A percentile compares a stretch with the other conserved stretches of the same genome.
phyloP scores from a whole-genome alignment of 2,329 filamentous ascomycete genomes.

The Xylaria hypoxylon region DNA sequence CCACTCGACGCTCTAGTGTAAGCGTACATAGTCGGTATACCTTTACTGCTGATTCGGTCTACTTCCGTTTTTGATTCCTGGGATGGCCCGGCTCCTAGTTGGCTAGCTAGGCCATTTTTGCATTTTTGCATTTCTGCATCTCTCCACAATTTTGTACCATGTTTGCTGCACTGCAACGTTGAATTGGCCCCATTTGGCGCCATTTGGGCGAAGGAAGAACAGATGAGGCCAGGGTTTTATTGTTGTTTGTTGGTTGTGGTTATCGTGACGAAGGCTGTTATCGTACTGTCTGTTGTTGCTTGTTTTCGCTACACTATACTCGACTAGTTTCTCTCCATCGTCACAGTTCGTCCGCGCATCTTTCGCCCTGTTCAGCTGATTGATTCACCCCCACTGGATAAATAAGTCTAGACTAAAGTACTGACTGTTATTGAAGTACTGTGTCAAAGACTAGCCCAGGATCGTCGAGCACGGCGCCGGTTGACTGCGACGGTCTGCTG shows the following conservation, averaged over 20 bases:
- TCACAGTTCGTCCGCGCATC: constrained; percentile 22
- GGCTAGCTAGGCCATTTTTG: constrained; percentile 26
- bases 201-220: constrained; percentile 17
- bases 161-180: constrained; percentile 34
- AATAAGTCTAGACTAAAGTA: constrained; percentile 13
- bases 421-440: neutral
- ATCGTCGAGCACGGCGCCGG: constrained; percentile 13
- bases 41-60: neutral
- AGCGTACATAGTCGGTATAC: neutral
- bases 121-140: constrained; percentile 25
- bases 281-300: constrained; percentile 24
- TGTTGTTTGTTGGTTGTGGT: constrained; percentile 22
- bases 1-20: constrained; percentile 7
- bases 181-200: too few relatives aligned
- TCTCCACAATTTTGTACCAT: constrained; percentile 37
- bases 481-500: constrained; percentile 9
- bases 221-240: constrained; percentile 28
- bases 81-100: constrained; percentile 25
- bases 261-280: constrained; percentile 21
- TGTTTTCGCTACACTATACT: constrained; percentile 15
- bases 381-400: constrained; percentile 20
- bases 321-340: constrained; percentile 12
- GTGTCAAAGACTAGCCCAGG: constrained; percentile 24
- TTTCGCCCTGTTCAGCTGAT: constrained; percentile 33
- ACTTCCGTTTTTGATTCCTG: neutral